A percentile compares a stretch with the other conserved stretches of the same genome.
These are phyloP conservation scores for Murraya paniculata DNA, from an alignment of 345 rosid genomes.

Conservation along the genomic window DNA sequence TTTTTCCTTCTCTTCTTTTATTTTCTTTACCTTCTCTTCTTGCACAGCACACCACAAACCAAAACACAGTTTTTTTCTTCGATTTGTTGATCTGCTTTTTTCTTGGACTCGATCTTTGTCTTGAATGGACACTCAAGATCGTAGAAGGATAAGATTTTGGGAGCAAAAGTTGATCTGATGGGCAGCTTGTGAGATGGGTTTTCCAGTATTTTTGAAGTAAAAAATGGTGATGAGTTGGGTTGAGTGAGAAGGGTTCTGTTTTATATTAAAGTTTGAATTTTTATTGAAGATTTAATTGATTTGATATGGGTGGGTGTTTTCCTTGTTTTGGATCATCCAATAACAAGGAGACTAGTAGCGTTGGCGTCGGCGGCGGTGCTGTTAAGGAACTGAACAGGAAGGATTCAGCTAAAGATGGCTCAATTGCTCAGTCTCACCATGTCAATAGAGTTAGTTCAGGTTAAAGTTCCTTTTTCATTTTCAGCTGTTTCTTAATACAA, in stretches of 20 bases:
- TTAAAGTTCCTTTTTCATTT: slow-evolving; percentile 19
- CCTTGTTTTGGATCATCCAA: slow-evolving; percentile 97
- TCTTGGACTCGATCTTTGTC: slow-evolving; percentile 53
- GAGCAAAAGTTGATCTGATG: slow-evolving; percentile 26
- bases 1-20: slow-evolving; percentile 1
- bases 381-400: slow-evolving; percentile 72
- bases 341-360: slow-evolving; percentile 47
- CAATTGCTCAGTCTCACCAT: slow-evolving; percentile 71
- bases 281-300: slow-evolving; percentile 41
- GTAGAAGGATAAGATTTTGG: slow-evolving; percentile 25
- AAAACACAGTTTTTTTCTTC: slow-evolving; percentile 38
- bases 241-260: slow-evolving; percentile 16
- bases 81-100: slow-evolving; percentile 84
- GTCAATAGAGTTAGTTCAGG: slow-evolving; percentile 64
- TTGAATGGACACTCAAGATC: slow-evolving; percentile 49
- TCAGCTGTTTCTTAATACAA: not conserved
- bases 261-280: slow-evolving; percentile 24
- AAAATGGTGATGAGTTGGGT: slow-evolving; percentile 28
- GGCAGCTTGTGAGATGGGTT: slow-evolving; percentile 21
- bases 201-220: slow-evolving; percentile 8
- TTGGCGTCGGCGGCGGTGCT: slow-evolving; percentile 14
- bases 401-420: slow-evolving; percentile 71
- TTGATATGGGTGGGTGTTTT: slow-evolving; percentile 95
- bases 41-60: slow-evolving; percentile 35
- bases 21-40: slow-evolving; percentile 48